Evolutionary conservation across 2,329 filamentous ascomycete genomes (phyloP).

Genomic region (Aspergillus hortae): DNA sequence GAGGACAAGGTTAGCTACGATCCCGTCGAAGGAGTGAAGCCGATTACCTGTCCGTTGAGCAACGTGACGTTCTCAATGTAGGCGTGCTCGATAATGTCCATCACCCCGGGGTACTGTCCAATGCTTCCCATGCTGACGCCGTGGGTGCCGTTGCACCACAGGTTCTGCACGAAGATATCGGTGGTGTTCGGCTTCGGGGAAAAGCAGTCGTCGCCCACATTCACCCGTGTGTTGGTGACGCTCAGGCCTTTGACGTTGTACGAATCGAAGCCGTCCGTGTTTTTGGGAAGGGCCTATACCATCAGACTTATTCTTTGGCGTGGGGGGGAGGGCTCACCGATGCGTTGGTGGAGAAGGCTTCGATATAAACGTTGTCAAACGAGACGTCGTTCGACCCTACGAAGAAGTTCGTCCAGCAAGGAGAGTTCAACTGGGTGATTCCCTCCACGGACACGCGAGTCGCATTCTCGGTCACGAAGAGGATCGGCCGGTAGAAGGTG

Average conservation of each 20-base stretch:
- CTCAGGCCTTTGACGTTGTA: constrained; percentile 54
- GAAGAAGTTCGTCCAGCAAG: constrained; percentile 63
- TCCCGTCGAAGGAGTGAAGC: too few relatives aligned
- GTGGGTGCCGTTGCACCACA: constrained; percentile 60
- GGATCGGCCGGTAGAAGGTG: constrained; percentile 55
- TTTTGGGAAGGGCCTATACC: constrained; percentile 48
- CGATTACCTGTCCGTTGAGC: constrained; percentile 44
- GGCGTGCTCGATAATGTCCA: constrained; percentile 55
- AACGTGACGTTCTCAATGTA: constrained; percentile 59
- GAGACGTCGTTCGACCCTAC: constrained; percentile 55
- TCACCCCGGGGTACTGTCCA: constrained; percentile 55
- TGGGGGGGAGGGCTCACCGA: constrained; percentile 21
- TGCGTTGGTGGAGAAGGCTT: constrained; percentile 50
- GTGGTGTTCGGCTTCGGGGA: constrained; percentile 59
- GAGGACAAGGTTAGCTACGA: constrained; percentile 23
- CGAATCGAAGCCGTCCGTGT: constrained; percentile 62
- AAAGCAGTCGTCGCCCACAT: constrained; percentile 60
- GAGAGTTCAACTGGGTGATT: constrained; percentile 58
- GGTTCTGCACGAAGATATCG: constrained; percentile 56
- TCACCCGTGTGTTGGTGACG: constrained; percentile 50
- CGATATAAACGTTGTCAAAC: constrained; percentile 54
- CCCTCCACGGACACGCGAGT: constrained; percentile 57
- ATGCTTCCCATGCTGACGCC: constrained; percentile 58
- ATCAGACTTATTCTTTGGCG: not conserved
- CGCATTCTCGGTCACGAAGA: constrained; percentile 61